These are phyloP conservation scores for Saccharum hybrid DNA, from an alignment of 202 grass and related monocot genomes.

Conservation along the genomic window DNA sequence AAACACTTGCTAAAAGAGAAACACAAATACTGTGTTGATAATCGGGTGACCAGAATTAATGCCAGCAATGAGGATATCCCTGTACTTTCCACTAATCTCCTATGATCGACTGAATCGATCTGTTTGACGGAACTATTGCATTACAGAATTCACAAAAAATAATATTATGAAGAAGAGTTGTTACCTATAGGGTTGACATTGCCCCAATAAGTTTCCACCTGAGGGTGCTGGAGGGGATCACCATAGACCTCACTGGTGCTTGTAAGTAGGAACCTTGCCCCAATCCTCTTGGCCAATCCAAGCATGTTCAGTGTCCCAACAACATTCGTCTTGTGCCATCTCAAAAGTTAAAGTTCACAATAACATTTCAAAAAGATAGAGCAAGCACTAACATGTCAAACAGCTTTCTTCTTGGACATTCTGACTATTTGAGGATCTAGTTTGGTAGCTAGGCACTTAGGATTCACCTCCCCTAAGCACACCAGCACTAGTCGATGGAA, in stretches of 20 bases:
- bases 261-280: conserved; percentile 68
- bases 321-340: conserved; percentile 78
- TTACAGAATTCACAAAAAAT: conserved; percentile 5
- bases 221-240: conserved; percentile 76
- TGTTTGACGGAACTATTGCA: background rate
- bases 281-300: conserved; percentile 81
- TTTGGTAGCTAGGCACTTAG: conserved; percentile 26
- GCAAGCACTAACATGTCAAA: conserved; percentile 21
- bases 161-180: background rate
- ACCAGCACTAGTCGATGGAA: conserved; percentile 21
- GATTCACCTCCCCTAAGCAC: conserved; percentile 12
- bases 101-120: background rate
- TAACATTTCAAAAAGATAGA: conserved; percentile 32
- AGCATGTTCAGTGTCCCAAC: conserved; percentile 85
- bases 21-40: background rate
- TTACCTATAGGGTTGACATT: conserved; percentile 88
- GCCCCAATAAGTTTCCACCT: conserved; percentile 84
- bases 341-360: conserved; percentile 52
- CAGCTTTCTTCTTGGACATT: background rate
- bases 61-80: background rate
- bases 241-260: conserved; percentile 81
- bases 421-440: conserved; percentile 19
- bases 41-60: background rate
- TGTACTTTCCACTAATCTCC: background rate
- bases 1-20: background rate